Conservation (phyloP, 2,329 filamentous ascomycete species). For the Colletotrichum sp. region DNA sequence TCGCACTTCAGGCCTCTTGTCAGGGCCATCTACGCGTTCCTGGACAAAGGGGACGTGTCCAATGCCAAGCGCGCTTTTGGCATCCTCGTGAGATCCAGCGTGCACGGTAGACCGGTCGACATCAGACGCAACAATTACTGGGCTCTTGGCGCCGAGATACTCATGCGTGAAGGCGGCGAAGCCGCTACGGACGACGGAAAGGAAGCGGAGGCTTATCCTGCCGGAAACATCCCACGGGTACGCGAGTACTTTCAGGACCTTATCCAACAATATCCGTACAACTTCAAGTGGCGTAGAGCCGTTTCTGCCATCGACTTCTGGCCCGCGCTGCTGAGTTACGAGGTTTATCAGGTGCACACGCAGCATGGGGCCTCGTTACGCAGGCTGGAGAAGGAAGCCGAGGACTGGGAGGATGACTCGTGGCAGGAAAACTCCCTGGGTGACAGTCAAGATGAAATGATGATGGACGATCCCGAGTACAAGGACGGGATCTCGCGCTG, state of each 20-base stretch:
- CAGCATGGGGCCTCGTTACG: conserved; percentile 56
- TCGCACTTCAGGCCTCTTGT: conserved; percentile 19
- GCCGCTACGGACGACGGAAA: conserved; percentile 12
- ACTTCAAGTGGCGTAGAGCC: conserved; percentile 60
- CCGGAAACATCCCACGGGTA: conserved; percentile 50
- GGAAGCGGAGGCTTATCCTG: conserved; percentile 25
- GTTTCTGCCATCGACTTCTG: conserved; percentile 79
- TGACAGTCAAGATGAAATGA: conserved; percentile 15
- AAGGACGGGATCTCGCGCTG: conserved; percentile 22
- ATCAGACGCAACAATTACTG: conserved; percentile 73
- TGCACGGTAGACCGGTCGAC: conserved; percentile 65
- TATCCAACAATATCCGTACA: conserved; percentile 78
- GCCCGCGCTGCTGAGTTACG: conserved; percentile 78
- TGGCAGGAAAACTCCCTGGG: conserved; percentile 13
- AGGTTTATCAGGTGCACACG: conserved; percentile 76
- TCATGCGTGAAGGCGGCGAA: conserved; percentile 64
- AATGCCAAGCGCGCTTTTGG: conserved; percentile 79
- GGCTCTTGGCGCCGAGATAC: conserved; percentile 84
- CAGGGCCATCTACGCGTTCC: conserved; percentile 72
- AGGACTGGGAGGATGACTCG: conserved; percentile 31
- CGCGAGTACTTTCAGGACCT: conserved; percentile 76
- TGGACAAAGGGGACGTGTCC: conserved; percentile 72
- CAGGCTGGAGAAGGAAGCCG: conserved; percentile 34
- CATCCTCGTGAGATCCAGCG: conserved; percentile 58
- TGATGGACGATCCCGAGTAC: conserved; percentile 26